Percentiles rank a stretch among this genome's conserved stretches.
These are phyloP conservation scores for Talaromyces pinophilus DNA, from an alignment of 2,329 filamentous ascomycete species.

Conservation along the genomic window DNA sequence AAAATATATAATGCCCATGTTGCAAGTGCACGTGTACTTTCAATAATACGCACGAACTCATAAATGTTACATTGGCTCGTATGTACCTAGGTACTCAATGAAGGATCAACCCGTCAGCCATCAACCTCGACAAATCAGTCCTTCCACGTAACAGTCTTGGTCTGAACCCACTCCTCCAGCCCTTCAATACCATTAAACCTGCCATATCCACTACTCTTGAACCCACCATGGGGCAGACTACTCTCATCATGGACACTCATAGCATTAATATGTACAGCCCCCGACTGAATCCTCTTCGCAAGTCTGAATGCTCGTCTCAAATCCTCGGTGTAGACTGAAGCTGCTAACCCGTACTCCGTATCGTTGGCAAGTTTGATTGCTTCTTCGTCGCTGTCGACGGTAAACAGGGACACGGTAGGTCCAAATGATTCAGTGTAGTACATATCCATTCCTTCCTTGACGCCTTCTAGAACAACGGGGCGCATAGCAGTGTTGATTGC, in stretches of 20 bases:
- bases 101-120: background rate
- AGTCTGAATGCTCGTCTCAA: slow-evolving; percentile 1
- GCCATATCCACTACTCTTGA: slow-evolving; percentile 18
- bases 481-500: slow-evolving; percentile 47
- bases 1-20: no score
- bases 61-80: background rate
- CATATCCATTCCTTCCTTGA: slow-evolving; percentile 68
- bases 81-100: background rate
- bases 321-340: slow-evolving; percentile 49
- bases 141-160: slow-evolving; percentile 19
- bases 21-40: no score
- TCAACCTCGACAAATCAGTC: background rate
- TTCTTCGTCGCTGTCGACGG: slow-evolving; percentile 47
- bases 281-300: slow-evolving; percentile 12
- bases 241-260: slow-evolving; percentile 19
- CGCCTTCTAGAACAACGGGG: slow-evolving; percentile 64
- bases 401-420: slow-evolving; percentile 65
- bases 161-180: slow-evolving; percentile 15
- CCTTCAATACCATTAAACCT: slow-evolving; percentile 13
- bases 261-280: slow-evolving; percentile 21
- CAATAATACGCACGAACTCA: background rate
- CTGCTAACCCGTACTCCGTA: slow-evolving; percentile 42
- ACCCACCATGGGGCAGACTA: slow-evolving; percentile 16
- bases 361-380: slow-evolving; percentile 44
- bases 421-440: slow-evolving; percentile 64